Percentiles rank a stretch among this genome's conserved stretches.
Conservation (phyloP, 352 stramenopile genomes). For the Phytopythium delawarense region DNA sequence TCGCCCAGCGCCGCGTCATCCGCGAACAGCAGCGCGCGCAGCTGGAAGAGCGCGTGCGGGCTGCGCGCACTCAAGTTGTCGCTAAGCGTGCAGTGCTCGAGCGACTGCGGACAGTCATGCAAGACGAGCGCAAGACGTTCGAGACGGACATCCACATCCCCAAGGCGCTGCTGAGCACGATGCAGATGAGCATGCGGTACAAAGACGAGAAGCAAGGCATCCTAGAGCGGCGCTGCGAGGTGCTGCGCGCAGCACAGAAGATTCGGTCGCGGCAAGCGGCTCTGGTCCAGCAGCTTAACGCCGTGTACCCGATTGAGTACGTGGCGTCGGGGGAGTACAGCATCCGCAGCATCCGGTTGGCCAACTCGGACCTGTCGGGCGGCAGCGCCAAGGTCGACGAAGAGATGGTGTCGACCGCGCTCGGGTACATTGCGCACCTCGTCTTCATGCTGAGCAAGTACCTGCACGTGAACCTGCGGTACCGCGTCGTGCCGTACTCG, state of each 20-base stretch:
- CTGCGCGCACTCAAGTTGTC: constrained; percentile 38
- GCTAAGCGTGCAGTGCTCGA: constrained; percentile 55
- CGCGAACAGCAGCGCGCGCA: constrained; percentile 43
- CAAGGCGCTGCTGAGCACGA: constrained; percentile 68
- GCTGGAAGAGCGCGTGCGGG: constrained; percentile 49
- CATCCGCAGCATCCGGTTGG: constrained; percentile 75
- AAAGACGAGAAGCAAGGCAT: constrained; percentile 82
- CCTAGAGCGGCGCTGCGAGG: constrained; percentile 65
- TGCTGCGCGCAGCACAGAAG: constrained; percentile 75
- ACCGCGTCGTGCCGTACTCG: constrained; percentile 75
- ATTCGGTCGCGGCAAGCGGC: constrained; percentile 78
- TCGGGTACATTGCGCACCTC: constrained; percentile 85
- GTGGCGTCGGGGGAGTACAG: constrained; percentile 74
- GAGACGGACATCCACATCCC: constrained; percentile 80
- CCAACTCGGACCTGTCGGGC: constrained; percentile 62
- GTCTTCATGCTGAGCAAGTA: constrained; percentile 90
- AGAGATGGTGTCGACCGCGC: constrained; percentile 77
- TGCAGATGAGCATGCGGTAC: constrained; percentile 82
- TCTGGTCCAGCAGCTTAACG: constrained; percentile 68
- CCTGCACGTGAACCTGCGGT: constrained; percentile 79
- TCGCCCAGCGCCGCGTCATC: constrained; percentile 32
- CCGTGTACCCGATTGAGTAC: constrained; percentile 84
- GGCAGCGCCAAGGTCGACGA: constrained; percentile 52
- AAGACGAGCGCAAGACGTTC: constrained; percentile 72
- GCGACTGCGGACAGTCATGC: constrained; percentile 56